Evolutionary conservation across 2,329 filamentous ascomycete species (phyloP).

Genomic region (Aaosphaeria pasadenensis): DNA sequence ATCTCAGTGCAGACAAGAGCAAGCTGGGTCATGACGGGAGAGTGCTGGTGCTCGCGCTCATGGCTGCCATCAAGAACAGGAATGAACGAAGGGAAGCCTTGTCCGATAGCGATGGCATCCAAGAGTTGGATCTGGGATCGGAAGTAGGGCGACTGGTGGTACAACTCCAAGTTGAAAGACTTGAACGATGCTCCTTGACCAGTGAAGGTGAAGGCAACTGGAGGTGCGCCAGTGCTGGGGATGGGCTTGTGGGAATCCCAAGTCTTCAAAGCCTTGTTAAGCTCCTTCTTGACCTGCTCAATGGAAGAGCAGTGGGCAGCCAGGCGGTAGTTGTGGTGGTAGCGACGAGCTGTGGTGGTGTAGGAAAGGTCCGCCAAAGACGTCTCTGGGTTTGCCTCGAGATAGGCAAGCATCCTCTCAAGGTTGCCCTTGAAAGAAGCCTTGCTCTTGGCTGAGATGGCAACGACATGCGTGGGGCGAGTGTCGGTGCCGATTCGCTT

Average conservation of each 20-base stretch:
- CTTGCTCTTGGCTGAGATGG: conserved; percentile 15
- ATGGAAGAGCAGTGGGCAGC: conserved; percentile 1
- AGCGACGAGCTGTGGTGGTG: conserved; percentile 19
- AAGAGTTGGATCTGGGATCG: conserved; percentile 20
- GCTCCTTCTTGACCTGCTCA: conserved; percentile 4
- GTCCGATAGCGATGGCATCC: conserved; percentile 19
- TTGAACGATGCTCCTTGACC: conserved; percentile 32
- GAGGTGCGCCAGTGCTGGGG: conserved; percentile 7
- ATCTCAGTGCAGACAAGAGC: conserved; percentile 41
- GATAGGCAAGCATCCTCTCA: conserved; percentile 5
- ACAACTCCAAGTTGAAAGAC: conserved; percentile 3
- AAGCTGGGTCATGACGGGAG: conserved; percentile 30
- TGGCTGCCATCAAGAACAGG: conserved; percentile 6
- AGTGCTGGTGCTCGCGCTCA: conserved; percentile 3
- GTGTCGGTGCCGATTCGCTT: conserved; percentile 5
- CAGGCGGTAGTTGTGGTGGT: conserved; percentile 14
- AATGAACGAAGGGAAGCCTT: conserved; percentile 30
- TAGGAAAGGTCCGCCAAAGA: conserved; percentile 14
- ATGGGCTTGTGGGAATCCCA: conserved; percentile 1
- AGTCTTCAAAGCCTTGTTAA: background rate
- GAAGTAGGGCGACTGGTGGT: conserved; percentile 19
- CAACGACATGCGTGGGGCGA: conserved; percentile 11
- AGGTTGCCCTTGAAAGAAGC: conserved; percentile 12
- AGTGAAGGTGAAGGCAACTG: conserved; percentile 38
- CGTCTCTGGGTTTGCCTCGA: conserved; percentile 5